These are phyloP conservation scores for Boletus patriciae DNA, from an alignment of 768 basidiomycete species.

Conservation along the genomic window DNA sequence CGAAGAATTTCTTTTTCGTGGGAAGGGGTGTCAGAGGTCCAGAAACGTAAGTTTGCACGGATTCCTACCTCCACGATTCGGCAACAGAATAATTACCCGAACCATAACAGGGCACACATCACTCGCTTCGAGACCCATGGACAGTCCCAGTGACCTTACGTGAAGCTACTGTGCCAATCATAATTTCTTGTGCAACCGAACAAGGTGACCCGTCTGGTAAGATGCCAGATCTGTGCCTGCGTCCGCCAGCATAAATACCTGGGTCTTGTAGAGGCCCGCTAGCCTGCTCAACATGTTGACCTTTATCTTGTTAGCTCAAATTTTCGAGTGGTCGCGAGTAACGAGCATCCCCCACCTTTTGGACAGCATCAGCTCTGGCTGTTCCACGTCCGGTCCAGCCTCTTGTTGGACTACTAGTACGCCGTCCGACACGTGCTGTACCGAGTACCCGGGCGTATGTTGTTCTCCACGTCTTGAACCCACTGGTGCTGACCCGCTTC, in stretches of 20 bases:
- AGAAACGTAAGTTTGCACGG: too few species aligned
- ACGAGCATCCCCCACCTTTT: neutral
- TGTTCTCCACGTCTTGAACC: neutral
- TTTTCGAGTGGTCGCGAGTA: slow-evolving; percentile 21
- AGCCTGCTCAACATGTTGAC: slow-evolving; percentile 1
- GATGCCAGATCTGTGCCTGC: neutral
- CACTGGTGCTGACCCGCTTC: neutral
- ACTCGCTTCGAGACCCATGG: too few species aligned
- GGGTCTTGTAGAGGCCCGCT: neutral
- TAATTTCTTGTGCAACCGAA: neutral
- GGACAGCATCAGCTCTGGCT: slow-evolving; percentile 46
- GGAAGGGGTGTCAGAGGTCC: too few species aligned
- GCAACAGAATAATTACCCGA: too few species aligned
- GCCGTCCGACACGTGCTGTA: slow-evolving; percentile 55
- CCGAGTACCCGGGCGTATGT: slow-evolving; percentile 63
- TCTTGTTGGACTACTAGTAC: slow-evolving; percentile 61
- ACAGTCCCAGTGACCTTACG: too few species aligned
- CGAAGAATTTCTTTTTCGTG: too few species aligned
- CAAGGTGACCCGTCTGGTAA: too few species aligned
- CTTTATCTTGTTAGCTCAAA: slow-evolving; percentile 21
- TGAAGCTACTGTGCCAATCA: neutral
- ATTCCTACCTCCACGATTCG: too few species aligned
- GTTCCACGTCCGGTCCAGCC: slow-evolving; percentile 45
- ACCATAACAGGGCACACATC: too few species aligned
- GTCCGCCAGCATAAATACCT: slow-evolving; percentile 18